Conservation (phyloP, 1,139 yeast species). For the Blastobotrys persicus region DNA sequence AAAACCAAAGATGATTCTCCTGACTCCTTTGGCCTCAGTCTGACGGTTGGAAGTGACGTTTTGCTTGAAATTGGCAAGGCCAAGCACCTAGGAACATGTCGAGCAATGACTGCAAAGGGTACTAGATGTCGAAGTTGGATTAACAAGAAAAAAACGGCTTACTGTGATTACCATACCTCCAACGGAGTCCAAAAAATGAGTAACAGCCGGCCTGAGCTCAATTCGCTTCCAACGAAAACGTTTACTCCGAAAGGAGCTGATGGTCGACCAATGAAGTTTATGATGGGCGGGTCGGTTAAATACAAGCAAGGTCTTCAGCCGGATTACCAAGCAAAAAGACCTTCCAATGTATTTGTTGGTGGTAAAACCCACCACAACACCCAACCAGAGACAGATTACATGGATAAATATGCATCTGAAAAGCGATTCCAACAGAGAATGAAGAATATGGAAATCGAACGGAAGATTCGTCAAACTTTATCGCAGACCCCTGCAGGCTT, state of each 20-base stretch:
- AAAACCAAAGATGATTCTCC: slow-evolving; percentile 25
- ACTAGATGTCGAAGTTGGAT: slow-evolving; percentile 58
- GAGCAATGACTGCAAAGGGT: slow-evolving; percentile 47
- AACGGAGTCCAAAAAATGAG: slow-evolving; percentile 44
- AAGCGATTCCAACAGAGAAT: slow-evolving; percentile 16
- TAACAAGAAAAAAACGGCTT: slow-evolving; percentile 49
- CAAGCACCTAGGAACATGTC: slow-evolving; percentile 69
- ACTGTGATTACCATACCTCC: slow-evolving; percentile 75
- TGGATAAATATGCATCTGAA: slow-evolving; percentile 8
- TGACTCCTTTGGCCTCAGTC: slow-evolving; percentile 57
- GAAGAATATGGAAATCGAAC: slow-evolving; percentile 27
- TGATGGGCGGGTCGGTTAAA: slow-evolving; percentile 30
- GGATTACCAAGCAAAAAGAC: slow-evolving; percentile 23
- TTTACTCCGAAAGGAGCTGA: slow-evolving; percentile 29
- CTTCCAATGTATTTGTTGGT: slow-evolving; percentile 22
- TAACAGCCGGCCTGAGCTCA: slow-evolving; percentile 64
- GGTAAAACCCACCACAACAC: slow-evolving; percentile 9
- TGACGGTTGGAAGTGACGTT: slow-evolving; percentile 50
- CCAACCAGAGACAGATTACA: not conserved
- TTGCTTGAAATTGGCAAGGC: slow-evolving; percentile 72
- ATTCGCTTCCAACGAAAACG: slow-evolving; percentile 35
- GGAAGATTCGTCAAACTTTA: slow-evolving; percentile 30
- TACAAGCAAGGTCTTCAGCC: slow-evolving; percentile 18
- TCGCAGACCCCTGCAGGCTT: slow-evolving; percentile 34
- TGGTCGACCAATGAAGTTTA: slow-evolving; percentile 37